phyloP scores from a whole-genome alignment of 345 rosid genomes.

The Corchorus olitorius region DNA sequence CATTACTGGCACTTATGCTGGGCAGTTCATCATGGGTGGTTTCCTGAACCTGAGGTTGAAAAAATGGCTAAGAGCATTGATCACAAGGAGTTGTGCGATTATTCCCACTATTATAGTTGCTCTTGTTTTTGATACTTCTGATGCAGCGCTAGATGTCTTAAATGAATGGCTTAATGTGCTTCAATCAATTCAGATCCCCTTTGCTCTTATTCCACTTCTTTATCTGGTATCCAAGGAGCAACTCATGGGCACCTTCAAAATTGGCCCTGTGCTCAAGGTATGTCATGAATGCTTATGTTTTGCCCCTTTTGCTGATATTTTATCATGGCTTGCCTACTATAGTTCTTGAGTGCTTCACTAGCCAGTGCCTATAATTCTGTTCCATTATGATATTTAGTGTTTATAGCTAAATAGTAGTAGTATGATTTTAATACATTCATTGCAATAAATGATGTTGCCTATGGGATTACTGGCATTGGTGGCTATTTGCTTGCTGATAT shows the following conservation, averaged over 20 bases:
- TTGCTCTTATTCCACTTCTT: conserved; percentile 85
- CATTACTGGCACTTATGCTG: conserved; percentile 87
- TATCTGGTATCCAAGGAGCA: conserved; percentile 82
- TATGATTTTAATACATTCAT: background rate
- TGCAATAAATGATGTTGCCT: background rate
- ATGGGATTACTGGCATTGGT: background rate
- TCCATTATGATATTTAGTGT: background rate
- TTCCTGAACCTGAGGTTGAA: conserved; percentile 83
- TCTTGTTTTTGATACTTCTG: conserved; percentile 69
- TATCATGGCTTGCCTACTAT: background rate
- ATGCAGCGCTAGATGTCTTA: conserved; percentile 64
- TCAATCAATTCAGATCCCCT: conserved; percentile 86
- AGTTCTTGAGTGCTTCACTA: background rate
- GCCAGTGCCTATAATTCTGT: background rate
- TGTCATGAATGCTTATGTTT: conserved; percentile 13
- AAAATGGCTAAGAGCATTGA: conserved; percentile 92
- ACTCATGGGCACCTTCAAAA: conserved; percentile 82
- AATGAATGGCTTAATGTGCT: conserved; percentile 95
- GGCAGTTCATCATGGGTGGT: conserved; percentile 98
- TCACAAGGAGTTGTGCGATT: conserved; percentile 85
- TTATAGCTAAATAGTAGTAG: background rate
- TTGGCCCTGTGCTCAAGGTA: conserved; percentile 76
- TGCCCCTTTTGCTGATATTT: background rate
- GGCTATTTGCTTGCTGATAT: background rate
- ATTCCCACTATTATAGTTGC: conserved; percentile 87